These are phyloP conservation scores for Colletotrichum liaoningense DNA, from an alignment of 2,329 filamentous ascomycete genomes.

Conservation along the genomic window DNA sequence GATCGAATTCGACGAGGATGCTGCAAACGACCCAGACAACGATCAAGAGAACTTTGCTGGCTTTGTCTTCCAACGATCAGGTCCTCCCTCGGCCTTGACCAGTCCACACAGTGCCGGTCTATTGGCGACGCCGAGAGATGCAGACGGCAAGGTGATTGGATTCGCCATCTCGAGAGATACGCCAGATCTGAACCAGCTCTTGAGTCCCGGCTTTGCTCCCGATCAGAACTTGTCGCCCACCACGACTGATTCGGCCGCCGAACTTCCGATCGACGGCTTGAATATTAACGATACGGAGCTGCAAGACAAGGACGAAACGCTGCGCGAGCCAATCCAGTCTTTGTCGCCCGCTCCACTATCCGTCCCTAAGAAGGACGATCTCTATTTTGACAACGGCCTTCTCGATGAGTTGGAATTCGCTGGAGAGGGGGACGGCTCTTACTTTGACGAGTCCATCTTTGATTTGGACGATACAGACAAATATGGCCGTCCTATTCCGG, in stretches of 20 bases:
- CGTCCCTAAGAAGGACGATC: conserved; percentile 58
- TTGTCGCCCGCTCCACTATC: conserved; percentile 20
- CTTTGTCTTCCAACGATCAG: conserved; percentile 68
- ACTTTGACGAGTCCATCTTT: conserved; percentile 81
- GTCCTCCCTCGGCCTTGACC: conserved; percentile 60
- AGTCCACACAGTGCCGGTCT: conserved; percentile 62
- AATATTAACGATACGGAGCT: conserved; percentile 37
- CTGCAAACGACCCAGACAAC: conserved; percentile 59
- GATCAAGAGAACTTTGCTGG: conserved; percentile 72
- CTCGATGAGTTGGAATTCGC: conserved; percentile 57
- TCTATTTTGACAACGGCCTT: conserved; percentile 77
- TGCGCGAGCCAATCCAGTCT: conserved; percentile 39
- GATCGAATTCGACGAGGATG: conserved; percentile 37
- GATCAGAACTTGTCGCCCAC: conserved; percentile 25
- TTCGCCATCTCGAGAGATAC: conserved; percentile 65
- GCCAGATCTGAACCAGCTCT: conserved; percentile 40
- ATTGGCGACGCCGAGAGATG: conserved; percentile 65
- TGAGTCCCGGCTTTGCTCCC: conserved; percentile 3
- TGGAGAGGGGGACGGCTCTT: conserved; percentile 62
- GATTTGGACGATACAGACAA: conserved; percentile 74
- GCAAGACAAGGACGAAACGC: conserved; percentile 15
- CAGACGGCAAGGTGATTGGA: conserved; percentile 65
- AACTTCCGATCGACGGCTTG: conserved; percentile 57
- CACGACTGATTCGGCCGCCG: conserved; percentile 43
- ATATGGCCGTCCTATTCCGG: conserved; percentile 70